Percentiles rank a stretch among this genome's conserved stretches.
Conservation (phyloP, 306 rosid species). For the Trifolium repens region DNA sequence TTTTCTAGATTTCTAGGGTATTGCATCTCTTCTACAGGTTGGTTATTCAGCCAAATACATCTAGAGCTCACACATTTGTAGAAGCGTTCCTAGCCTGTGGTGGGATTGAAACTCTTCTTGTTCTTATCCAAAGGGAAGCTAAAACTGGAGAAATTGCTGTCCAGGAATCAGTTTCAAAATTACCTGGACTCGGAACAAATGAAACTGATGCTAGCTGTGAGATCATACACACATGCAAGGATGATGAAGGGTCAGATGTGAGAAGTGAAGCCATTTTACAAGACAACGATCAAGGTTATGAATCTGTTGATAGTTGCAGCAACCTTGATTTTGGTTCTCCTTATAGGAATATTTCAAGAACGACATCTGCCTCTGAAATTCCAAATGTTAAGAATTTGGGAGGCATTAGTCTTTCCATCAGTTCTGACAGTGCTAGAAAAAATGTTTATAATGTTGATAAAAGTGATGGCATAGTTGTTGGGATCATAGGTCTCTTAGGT, state of each 20-base stretch:
- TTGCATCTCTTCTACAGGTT: conserved; percentile 90
- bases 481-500: conserved; percentile 83
- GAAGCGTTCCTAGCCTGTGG: conserved; percentile 90
- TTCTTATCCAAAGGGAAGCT: conserved; percentile 88
- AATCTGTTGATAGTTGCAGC: conserved; percentile 51
- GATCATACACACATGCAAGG: conserved; percentile 49
- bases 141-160: conserved; percentile 73
- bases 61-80: conserved; percentile 82
- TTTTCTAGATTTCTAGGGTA: conserved; percentile 87
- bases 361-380: conserved; percentile 62
- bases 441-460: conserved; percentile 90
- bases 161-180: conserved; percentile 49
- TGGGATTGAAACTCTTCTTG: conserved; percentile 93
- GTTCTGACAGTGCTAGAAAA: conserved; percentile 94
- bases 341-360: conserved; percentile 54
- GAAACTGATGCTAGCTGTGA: conserved; percentile 49
- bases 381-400: conserved; percentile 71
- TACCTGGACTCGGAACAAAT: conserved; percentile 47
- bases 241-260: conserved; percentile 50
- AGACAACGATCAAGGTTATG: conserved; percentile 58
- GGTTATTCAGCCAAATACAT: conserved; percentile 87
- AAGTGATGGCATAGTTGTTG: conserved; percentile 88
- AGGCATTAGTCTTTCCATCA: conserved; percentile 86
- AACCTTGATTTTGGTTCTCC: conserved; percentile 53
- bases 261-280: conserved; percentile 52